A percentile compares a stretch with the other conserved stretches of the same genome.
Evolutionary conservation across 192 early-diverging fungal genomes (phyloP).

Genomic region (Funneliformis geosporum): DNA sequence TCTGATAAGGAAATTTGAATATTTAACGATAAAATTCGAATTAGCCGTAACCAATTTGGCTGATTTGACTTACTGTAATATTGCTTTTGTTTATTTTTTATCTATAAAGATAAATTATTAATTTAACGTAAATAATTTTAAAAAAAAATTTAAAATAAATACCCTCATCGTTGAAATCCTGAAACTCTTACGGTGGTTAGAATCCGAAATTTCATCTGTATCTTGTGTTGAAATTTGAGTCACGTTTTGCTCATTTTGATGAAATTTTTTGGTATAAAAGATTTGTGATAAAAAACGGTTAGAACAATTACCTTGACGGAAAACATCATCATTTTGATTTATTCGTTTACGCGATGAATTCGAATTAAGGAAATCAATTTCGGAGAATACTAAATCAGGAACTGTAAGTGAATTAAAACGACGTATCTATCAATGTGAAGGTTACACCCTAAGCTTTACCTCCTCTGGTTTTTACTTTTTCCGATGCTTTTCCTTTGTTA

Average conservation of each 20-base stretch:
- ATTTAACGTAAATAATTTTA: background rate
- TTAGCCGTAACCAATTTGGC: background rate
- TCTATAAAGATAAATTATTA: background rate
- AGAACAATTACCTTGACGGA: background rate
- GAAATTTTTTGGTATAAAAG: background rate
- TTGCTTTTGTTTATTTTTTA: background rate
- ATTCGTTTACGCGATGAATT: background rate
- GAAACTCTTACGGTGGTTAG: background rate
- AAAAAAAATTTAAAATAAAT: background rate
- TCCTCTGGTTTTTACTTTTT: slow-evolving; percentile 21
- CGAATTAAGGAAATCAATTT: slow-evolving; percentile 15
- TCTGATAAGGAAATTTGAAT: background rate
- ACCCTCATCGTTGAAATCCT: background rate
- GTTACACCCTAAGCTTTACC: background rate
- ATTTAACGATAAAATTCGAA: background rate
- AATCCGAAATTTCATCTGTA: background rate
- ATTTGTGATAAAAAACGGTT: background rate
- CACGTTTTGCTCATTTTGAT: background rate
- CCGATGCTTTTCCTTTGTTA: slow-evolving; percentile 20
- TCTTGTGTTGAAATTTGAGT: background rate
- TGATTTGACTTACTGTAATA: background rate
- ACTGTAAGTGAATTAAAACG: background rate
- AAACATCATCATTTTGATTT: background rate
- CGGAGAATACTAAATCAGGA: slow-evolving; percentile 23
- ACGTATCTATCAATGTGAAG: no score